Percentiles rank a stretch among this genome's conserved stretches.
These are phyloP conservation scores for Camellia japonica DNA, from an alignment of 148 eudicot genomes.

Conservation along the genomic window DNA sequence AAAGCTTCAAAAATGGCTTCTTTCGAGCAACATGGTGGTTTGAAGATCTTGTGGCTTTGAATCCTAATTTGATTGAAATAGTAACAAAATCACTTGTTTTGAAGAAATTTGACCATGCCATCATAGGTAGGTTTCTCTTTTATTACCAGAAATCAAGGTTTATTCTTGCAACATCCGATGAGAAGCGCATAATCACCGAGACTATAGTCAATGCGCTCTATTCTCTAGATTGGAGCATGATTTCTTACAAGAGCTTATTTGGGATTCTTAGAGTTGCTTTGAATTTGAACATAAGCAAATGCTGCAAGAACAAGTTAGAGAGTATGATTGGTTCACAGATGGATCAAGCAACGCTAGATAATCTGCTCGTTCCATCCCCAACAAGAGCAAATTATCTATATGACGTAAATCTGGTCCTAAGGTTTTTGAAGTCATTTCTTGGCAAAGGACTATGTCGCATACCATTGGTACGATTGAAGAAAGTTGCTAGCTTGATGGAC, in stretches of 20 bases:
- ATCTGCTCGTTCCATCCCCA: slow-evolving; percentile 60
- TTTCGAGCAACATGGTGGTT: slow-evolving; percentile 69
- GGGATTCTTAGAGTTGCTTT: slow-evolving; percentile 43
- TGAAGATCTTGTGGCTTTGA: slow-evolving; percentile 51
- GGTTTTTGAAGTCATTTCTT: slow-evolving; percentile 49
- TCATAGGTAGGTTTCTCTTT: slow-evolving; percentile 55
- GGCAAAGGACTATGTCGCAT: slow-evolving; percentile 26
- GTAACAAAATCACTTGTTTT: slow-evolving; percentile 39
- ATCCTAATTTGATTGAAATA: slow-evolving; percentile 32
- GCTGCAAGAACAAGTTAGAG: slow-evolving; percentile 42
- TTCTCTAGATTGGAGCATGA: slow-evolving; percentile 37
- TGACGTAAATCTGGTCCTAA: slow-evolving; percentile 66
- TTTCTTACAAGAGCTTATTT: slow-evolving; percentile 56
- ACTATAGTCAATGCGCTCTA: slow-evolving; percentile 35
- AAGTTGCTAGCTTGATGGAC: slow-evolving; percentile 56
- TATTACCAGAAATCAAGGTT: slow-evolving; percentile 65
- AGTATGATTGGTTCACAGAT: slow-evolving; percentile 55
- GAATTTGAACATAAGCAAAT: slow-evolving; percentile 31
- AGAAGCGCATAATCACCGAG: slow-evolving; percentile 47
- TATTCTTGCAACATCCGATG: slow-evolving; percentile 28
- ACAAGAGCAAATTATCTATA: slow-evolving; percentile 41
- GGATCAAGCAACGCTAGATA: slow-evolving; percentile 69
- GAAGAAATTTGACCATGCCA: slow-evolving; percentile 46
- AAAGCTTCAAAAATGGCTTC: slow-evolving; percentile 48
- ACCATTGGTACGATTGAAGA: slow-evolving; percentile 34